Percentiles rank a stretch among this genome's conserved stretches.
phyloP scores from a whole-genome alignment of 2,329 filamentous ascomycete species.

The Penicillium griseofulvum region DNA sequence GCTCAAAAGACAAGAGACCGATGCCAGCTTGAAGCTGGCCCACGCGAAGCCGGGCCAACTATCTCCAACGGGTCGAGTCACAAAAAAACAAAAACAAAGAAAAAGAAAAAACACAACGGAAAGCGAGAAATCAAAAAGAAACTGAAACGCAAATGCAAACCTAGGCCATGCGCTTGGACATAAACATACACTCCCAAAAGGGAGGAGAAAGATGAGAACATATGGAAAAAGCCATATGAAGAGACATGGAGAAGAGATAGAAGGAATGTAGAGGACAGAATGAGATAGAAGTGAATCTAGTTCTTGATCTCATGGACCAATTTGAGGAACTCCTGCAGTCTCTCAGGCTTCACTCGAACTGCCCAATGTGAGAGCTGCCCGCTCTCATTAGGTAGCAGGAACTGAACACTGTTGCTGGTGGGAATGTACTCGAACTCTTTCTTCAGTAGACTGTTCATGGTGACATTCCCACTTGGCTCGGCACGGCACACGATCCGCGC shows the following conservation, averaged over 20 bases:
- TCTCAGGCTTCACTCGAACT: constrained; percentile 60
- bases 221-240: background rate
- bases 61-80: background rate
- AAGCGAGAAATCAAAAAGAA: background rate
- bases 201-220: background rate
- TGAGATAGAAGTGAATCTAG: constrained; percentile 3
- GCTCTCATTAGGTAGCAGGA: constrained; percentile 53
- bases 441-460: constrained; percentile 68
- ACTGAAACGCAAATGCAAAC: constrained; percentile 4
- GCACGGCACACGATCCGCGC: constrained; percentile 69
- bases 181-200: constrained; percentile 6
- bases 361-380: constrained; percentile 68
- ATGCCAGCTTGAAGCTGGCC: background rate
- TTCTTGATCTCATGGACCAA: constrained; percentile 21
- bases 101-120: background rate
- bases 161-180: constrained; percentile 6
- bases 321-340: constrained; percentile 10
- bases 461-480: constrained; percentile 71
- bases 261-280: background rate
- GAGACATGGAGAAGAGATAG: background rate
- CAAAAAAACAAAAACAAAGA: background rate
- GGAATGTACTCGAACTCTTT: constrained; percentile 62
- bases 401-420: constrained; percentile 46
- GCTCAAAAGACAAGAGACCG: background rate
- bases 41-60: background rate